phyloP scores from a whole-genome alignment of 2,329 filamentous ascomycete genomes.

The Aspergillus tubingensis region DNA sequence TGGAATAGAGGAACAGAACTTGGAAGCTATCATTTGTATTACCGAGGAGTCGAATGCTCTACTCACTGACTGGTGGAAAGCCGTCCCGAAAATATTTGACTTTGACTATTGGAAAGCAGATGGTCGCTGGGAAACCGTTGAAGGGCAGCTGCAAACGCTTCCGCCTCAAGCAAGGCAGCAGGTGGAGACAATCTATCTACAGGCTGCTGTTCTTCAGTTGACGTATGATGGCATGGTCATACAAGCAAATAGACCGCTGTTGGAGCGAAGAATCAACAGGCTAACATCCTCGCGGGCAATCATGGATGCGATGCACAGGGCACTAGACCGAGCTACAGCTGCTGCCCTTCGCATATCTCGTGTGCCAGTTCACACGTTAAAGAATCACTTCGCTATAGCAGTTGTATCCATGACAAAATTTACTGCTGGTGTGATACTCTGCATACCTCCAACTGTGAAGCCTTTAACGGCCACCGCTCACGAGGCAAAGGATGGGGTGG shows the following conservation, averaged over 20 bases:
- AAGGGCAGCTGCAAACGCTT: neutral
- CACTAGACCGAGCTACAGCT: neutral
- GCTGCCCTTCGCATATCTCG: neutral
- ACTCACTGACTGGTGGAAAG: neutral
- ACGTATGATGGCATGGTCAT: slow-evolving; percentile 1
- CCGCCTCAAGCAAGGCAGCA: neutral
- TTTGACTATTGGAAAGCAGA: neutral
- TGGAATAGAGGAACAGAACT: neutral
- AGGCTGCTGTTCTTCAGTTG: neutral
- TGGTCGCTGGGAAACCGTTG: neutral
- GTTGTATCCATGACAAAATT: slow-evolving; percentile 1
- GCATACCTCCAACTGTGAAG: neutral
- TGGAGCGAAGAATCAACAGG: neutral
- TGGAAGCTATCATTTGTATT: neutral
- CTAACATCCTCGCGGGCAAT: neutral
- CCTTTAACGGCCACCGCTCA: neutral
- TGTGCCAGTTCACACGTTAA: neutral
- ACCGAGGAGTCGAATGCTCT: neutral
- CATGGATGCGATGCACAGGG: neutral
- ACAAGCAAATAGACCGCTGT: neutral
- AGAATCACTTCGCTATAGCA: neutral
- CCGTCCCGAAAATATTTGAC: neutral
- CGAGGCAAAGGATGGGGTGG: slow-evolving; percentile 1
- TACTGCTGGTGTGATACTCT: slow-evolving; percentile 3
- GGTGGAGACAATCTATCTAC: neutral